Percentiles rank a stretch among this genome's conserved stretches.
Evolutionary conservation across 192 early-diverging fungal genomes (phyloP).

Genomic region (Irineochytrium annulatum): DNA sequence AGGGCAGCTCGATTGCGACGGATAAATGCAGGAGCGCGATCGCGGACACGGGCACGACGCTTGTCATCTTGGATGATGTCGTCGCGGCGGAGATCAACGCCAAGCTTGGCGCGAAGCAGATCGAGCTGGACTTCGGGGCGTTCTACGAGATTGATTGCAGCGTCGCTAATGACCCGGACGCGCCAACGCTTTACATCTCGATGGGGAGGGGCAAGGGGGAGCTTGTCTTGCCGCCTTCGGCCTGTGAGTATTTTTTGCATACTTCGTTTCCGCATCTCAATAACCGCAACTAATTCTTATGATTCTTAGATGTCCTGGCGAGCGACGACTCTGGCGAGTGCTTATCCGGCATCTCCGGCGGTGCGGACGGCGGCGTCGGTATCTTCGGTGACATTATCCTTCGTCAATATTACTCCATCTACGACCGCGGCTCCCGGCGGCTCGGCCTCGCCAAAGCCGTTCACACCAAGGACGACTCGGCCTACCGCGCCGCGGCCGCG

Average conservation of each 20-base stretch:
- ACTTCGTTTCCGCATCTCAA: constrained; percentile 15
- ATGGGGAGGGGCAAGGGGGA: constrained; percentile 75
- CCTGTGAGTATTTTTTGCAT: constrained; percentile 56
- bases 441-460: constrained; percentile 15
- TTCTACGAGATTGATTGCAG: constrained; percentile 46
- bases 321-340: constrained; percentile 65
- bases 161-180: constrained; percentile 40
- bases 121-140: constrained; percentile 79
- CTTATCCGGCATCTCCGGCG: background rate
- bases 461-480: too few relatives aligned
- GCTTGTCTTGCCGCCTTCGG: constrained; percentile 58
- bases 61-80: background rate
- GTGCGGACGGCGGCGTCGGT: constrained; percentile 13
- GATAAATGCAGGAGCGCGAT: background rate
- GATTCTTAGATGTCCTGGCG: constrained; percentile 69
- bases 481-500: too few relatives aligned
- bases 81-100: constrained; percentile 82
- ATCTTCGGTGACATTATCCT: constrained; percentile 44
- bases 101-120: constrained; percentile 88
- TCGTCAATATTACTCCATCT: constrained; percentile 34
- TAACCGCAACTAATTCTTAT: constrained; percentile 9
- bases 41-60: constrained; percentile 12
- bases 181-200: constrained; percentile 55
- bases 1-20: background rate
- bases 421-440: constrained; percentile 37